Conservation (phyloP, 257 asterid genomes). For the Fraxinus excelsior region DNA sequence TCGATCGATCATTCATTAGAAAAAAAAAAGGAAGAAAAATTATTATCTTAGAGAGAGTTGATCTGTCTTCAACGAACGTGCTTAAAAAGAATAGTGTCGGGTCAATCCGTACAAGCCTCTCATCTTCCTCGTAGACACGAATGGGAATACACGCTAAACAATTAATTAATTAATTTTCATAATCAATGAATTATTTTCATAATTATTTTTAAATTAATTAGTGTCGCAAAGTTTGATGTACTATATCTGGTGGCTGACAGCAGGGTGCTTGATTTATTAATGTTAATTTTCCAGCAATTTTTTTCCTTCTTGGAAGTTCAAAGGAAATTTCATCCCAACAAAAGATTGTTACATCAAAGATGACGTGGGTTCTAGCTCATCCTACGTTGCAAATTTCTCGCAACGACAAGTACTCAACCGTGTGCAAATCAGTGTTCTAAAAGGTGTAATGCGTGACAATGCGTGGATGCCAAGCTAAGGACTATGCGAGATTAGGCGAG, state of each 20-base stretch:
- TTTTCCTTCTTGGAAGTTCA: not conserved
- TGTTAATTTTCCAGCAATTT: too few relatives aligned
- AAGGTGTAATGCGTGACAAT: too few relatives aligned
- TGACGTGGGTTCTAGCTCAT: not conserved
- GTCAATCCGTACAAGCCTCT: slow-evolving; percentile 34
- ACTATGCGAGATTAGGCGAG: too few relatives aligned
- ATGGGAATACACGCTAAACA: not conserved
- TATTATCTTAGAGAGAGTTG: not conserved
- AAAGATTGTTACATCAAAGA: not conserved
- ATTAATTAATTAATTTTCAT: not conserved
- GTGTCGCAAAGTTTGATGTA: not conserved
- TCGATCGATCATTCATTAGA: too few relatives aligned
- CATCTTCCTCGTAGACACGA: slow-evolving; percentile 23
- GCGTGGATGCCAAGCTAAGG: too few relatives aligned
- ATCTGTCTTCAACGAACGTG: slow-evolving; percentile 16
- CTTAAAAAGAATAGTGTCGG: slow-evolving; percentile 12
- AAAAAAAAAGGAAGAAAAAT: too few relatives aligned
- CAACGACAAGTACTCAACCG: too few relatives aligned
- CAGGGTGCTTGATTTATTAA: not conserved
- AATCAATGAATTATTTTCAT: not conserved
- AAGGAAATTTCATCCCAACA: not conserved
- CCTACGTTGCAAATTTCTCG: too few relatives aligned
- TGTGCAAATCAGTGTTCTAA: too few relatives aligned
- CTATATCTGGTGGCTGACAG: slow-evolving; percentile 23
- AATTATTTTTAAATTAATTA: not conserved